Evolutionary conservation across 1,284 basidiomycete species (phyloP), one percentile per base, ranked within the genome.

Genomic region (Cutaneotrichosporon dermatis): DNA sequence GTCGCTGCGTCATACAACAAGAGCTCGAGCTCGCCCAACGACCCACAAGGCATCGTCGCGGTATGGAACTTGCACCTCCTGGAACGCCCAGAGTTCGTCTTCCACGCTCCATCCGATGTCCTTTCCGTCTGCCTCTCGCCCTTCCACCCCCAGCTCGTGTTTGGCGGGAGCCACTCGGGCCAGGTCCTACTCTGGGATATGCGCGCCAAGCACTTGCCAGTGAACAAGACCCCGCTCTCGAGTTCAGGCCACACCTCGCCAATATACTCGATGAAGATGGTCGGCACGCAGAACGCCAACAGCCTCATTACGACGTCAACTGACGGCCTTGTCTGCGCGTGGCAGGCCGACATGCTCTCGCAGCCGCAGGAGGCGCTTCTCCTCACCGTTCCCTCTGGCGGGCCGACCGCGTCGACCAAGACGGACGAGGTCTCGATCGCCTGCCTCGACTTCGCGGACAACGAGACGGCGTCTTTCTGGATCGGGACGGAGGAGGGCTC

Each of bases 111-210:
- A 96, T 97, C 94, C 37, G 96, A 99, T 72, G 93, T 99, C 12
- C 84, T 99, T 11, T 95, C 93, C 1, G 91, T 97, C 4, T 87
- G 88, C 12, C 98, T 99, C 75, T 97, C 94, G 0, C 94, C 96
- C 0, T 99, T 97, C 79, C 94, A 99, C 76, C 90, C 96, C 1
- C 98, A 96, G 67, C 85, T 99, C 7, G 85, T 99, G 45, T 95
- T 98, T 66, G 96, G 96, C 54, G 96, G 96, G 10, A 97, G 94
- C 10, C 98, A 99, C 75, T 95, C 92, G 35, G 96, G 96, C 7
- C 96, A 99, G 79, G 95, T 99, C 57, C 80, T 99, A 41, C 83
- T 99, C 1, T 99, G 96, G 96, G 95, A 99, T 75, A 98, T 94
- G n/a, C 86, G 95, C 49, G 90, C 93, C 0, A 93, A 95, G 69